These are phyloP conservation scores for Linnemannia zychae DNA, from an alignment of 192 early-diverging fungal species.

Conservation along the genomic window DNA sequence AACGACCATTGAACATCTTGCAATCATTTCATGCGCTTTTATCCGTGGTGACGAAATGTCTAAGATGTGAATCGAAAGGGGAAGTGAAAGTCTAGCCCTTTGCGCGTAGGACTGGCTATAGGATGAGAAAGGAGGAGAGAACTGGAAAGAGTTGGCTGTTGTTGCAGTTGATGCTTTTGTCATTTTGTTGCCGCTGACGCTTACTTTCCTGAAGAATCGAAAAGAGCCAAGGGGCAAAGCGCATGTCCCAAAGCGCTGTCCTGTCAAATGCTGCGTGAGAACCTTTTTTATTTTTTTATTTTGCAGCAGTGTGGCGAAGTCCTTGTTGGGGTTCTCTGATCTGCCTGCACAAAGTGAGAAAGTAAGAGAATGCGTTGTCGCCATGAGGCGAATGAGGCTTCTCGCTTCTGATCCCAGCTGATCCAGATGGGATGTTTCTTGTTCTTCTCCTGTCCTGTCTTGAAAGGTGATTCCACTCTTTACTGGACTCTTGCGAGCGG, in stretches of 20 bases:
- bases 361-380: not conserved
- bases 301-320: not conserved
- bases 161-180: too few relatives aligned
- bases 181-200: not conserved
- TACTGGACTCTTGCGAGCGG: not conserved
- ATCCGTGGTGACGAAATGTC: not conserved
- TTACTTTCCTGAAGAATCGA: not conserved
- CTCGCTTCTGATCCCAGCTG: not conserved
- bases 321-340: not conserved
- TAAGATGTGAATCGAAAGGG: not conserved
- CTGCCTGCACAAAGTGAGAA: not conserved
- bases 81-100: not conserved
- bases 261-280: too few relatives aligned
- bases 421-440: conserved; percentile 1
- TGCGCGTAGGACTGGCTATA: not conserved
- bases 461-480: too few relatives aligned
- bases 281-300: too few relatives aligned
- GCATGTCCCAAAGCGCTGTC: not conserved
- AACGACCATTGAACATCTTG: not conserved
- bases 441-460: not conserved
- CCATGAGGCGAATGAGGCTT: not conserved
- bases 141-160: too few relatives aligned
- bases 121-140: too few relatives aligned
- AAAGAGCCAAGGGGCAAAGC: not conserved
- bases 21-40: not conserved